Conservation (phyloP, 176 grass and related monocot genomes). For the Musa acuminata region DNA sequence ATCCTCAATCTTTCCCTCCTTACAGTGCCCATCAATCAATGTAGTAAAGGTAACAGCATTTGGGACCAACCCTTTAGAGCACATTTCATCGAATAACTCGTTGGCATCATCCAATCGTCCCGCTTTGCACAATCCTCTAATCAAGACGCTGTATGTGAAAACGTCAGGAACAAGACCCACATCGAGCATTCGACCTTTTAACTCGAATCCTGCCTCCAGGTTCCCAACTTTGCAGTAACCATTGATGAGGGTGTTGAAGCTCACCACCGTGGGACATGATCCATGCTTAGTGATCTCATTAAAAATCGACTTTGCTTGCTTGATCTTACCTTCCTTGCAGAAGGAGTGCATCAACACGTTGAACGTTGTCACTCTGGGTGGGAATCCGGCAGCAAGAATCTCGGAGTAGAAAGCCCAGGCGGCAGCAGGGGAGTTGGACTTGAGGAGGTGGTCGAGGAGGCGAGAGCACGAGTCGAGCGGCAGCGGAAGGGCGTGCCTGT, state of each 20-base stretch:
- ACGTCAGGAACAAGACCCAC: conserved; percentile 27
- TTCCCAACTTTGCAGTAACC: conserved; percentile 32
- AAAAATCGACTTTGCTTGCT: conserved; percentile 28
- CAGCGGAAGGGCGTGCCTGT: conserved; percentile 23
- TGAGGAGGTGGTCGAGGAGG: conserved; percentile 26
- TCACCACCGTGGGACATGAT: conserved; percentile 37
- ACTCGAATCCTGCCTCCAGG: conserved; percentile 17
- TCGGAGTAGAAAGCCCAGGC: conserved; percentile 51
- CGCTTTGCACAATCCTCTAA: conserved; percentile 33
- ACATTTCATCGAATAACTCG: conserved; percentile 42
- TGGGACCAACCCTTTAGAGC: conserved; percentile 22
- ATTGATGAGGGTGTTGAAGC: conserved; percentile 52
- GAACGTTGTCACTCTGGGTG: conserved; percentile 33
- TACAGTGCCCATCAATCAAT: conserved; percentile 50
- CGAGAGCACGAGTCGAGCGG: conserved; percentile 8
- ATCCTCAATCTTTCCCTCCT: conserved; percentile 25
- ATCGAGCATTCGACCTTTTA: conserved; percentile 29
- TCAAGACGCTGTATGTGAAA: conserved; percentile 43
- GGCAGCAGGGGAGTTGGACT: conserved; percentile 17
- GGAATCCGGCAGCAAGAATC: conserved; percentile 38
- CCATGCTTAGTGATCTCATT: conserved; percentile 30
- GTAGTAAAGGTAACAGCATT: conserved; percentile 52
- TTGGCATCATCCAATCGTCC: conserved; percentile 32
- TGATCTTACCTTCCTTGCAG: conserved; percentile 26
- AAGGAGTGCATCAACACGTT: conserved; percentile 52